phyloP scores from a whole-genome alignment of 305 asterid species.

The Fraxinus platypoda region DNA sequence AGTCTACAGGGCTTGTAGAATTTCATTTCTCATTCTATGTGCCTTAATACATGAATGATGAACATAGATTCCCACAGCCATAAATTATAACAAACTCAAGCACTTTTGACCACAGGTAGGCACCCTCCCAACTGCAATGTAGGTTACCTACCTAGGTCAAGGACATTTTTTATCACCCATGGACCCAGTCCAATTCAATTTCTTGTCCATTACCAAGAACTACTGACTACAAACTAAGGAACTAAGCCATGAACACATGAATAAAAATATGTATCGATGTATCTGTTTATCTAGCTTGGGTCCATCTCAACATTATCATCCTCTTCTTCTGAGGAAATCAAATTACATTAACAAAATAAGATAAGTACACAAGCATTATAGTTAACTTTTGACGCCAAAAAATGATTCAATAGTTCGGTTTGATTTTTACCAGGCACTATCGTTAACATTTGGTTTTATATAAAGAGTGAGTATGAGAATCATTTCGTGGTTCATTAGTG shows the following conservation, averaged over 20 bases:
- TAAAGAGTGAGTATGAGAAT: not conserved
- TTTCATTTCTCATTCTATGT: not conserved
- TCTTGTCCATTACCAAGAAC: not conserved
- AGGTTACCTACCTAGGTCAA: not conserved
- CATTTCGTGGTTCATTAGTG: not conserved
- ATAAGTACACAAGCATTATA: conserved; percentile 1
- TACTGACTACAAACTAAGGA: not conserved
- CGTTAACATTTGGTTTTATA: not conserved
- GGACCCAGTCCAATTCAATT: not conserved
- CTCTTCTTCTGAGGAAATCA: not conserved
- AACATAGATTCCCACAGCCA: not conserved
- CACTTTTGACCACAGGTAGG: not conserved
- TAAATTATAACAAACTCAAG: not conserved
- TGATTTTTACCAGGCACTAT: not conserved
- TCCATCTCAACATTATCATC: not conserved
- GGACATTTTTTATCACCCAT: not conserved
- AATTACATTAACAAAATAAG: not conserved
- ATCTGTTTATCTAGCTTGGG: not conserved
- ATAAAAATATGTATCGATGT: not conserved
- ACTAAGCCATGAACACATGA: not conserved
- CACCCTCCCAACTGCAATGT: not conserved
- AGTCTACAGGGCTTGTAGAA: not conserved
- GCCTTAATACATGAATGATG: not conserved
- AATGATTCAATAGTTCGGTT: not conserved
- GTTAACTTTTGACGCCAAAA: not conserved